Evolutionary conservation across 1,284 basidiomycete genomes (phyloP).

Genomic region (Trichosporon coremiiforme): DNA sequence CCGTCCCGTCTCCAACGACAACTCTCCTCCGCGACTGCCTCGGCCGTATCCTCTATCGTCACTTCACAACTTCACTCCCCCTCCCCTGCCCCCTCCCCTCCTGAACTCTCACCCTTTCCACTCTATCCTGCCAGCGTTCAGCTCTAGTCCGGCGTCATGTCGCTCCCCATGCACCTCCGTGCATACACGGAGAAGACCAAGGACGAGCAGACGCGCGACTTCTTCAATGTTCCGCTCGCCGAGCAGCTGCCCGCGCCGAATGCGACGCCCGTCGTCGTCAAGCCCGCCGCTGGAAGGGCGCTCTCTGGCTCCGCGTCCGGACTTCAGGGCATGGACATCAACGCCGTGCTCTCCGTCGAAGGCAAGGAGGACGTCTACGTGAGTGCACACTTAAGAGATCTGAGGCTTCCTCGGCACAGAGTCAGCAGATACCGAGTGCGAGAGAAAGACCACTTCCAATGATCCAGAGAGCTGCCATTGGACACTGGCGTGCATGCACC

Average conservation of each 20-base stretch:
- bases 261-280: constrained; percentile 44
- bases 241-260: constrained; percentile 43
- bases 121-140: not conserved
- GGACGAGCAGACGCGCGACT: constrained; percentile 76
- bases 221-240: constrained; percentile 73
- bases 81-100: not conserved
- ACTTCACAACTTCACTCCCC: not conserved
- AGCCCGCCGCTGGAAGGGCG: constrained; percentile 30
- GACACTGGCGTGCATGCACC: not conserved
- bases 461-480: not conserved
- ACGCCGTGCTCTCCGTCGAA: constrained; percentile 80
- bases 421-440: not conserved
- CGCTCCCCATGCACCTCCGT: constrained; percentile 68
- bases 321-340: constrained; percentile 75
- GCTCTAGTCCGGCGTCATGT: constrained; percentile 42
- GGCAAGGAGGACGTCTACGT: constrained; percentile 90
- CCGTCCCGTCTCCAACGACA: not conserved
- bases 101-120: not conserved
- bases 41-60: not conserved
- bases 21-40: not conserved
- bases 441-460: not conserved
- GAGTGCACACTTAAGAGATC: constrained; percentile 58
- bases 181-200: constrained; percentile 87
- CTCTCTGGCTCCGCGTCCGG: constrained; percentile 28
- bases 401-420: not conserved